A percentile compares a stretch with the other conserved stretches of the same genome.
Evolutionary conservation across 768 basidiomycete genomes (phyloP).

Genomic region (Mrakia gelida): DNA sequence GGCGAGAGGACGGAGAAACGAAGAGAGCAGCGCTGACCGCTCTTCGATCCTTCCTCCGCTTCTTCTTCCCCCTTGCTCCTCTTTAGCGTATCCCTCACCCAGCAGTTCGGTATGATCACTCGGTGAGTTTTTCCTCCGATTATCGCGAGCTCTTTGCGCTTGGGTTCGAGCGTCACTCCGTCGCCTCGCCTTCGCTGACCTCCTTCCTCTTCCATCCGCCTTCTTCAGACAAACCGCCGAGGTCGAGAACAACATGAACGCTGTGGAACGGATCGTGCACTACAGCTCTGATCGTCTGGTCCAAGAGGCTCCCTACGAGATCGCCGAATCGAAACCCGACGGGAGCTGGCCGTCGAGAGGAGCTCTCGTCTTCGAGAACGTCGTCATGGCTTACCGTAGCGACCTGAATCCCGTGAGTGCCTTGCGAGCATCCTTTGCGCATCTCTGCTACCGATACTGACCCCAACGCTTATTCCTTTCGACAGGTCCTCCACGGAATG

Average conservation of each 20-base stretch:
- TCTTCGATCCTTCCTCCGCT: no score
- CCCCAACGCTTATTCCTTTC: no score
- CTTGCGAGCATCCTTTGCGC: no score
- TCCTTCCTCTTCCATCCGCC: background rate
- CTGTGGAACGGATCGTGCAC: conserved; percentile 61
- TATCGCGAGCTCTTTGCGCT: no score
- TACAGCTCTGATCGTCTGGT: conserved; percentile 68
- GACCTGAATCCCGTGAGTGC: conserved; percentile 64
- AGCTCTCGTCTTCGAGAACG: conserved; percentile 63
- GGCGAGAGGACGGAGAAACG: background rate
- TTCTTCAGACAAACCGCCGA: conserved; percentile 50
- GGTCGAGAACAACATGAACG: conserved; percentile 84
- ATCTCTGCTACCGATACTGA: no score
- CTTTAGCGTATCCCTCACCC: background rate
- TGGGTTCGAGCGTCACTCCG: no score
- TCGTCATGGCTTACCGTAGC: conserved; percentile 57
- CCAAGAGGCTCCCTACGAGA: conserved; percentile 55
- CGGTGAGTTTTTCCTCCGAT: background rate
- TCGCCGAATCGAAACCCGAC: conserved; percentile 55
- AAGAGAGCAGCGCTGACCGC: no score
- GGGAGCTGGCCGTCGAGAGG: conserved; percentile 71
- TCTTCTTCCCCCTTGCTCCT: background rate
- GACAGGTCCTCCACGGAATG: conserved; percentile 51
- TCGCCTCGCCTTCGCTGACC: background rate
- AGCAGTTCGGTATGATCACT: conserved; percentile 32